Evolutionary conservation across 2,329 filamentous ascomycete species (phyloP).

Genomic region (Rhytidhysteron rufulum): DNA sequence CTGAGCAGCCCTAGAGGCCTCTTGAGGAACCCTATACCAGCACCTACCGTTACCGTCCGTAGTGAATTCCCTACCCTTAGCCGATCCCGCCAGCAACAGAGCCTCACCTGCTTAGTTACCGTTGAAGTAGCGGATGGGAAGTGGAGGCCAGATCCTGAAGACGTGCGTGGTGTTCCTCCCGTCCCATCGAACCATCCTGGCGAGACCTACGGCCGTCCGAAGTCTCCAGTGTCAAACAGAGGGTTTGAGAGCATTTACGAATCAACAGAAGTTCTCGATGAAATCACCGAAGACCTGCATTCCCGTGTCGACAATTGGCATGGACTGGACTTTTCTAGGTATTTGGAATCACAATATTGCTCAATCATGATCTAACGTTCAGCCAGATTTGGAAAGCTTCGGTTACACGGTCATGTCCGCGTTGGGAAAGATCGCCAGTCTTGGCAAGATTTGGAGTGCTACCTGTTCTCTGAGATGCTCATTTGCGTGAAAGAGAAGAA

Average conservation of each 20-base stretch:
- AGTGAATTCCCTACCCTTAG: constrained; percentile 96
- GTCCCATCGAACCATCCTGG: constrained; percentile 47
- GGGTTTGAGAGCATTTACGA: constrained; percentile 60
- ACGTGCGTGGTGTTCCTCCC: constrained; percentile 56
- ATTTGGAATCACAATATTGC: constrained; percentile 19
- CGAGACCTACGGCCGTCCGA: constrained; percentile 44
- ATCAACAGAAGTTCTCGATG: constrained; percentile 70
- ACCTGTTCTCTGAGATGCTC: constrained; percentile 96
- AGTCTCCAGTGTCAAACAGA: constrained; percentile 56
- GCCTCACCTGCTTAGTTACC: constrained; percentile 87
- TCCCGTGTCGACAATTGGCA: constrained; percentile 98
- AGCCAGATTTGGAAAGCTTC: constrained; percentile 79
- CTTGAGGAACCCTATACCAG: constrained; percentile 80
- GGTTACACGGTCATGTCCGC: constrained; percentile 81
- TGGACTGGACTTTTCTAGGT: constrained; percentile 84
- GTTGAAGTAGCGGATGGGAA: constrained; percentile 91
- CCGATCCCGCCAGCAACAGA: constrained; percentile 89
- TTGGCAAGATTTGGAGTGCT: constrained; percentile 98
- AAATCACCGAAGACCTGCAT: constrained; percentile 81
- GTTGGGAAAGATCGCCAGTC: constrained; percentile 95
- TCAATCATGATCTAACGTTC: constrained; percentile 8
- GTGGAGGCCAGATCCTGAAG: constrained; percentile 82
- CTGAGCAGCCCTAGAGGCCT: constrained; percentile 67
- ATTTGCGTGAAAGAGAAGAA: constrained; percentile 99
- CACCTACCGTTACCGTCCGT: constrained; percentile 87